Conservation (phyloP, 352 stramenopile genomes). For the Pythium pectinolyticum region DNA sequence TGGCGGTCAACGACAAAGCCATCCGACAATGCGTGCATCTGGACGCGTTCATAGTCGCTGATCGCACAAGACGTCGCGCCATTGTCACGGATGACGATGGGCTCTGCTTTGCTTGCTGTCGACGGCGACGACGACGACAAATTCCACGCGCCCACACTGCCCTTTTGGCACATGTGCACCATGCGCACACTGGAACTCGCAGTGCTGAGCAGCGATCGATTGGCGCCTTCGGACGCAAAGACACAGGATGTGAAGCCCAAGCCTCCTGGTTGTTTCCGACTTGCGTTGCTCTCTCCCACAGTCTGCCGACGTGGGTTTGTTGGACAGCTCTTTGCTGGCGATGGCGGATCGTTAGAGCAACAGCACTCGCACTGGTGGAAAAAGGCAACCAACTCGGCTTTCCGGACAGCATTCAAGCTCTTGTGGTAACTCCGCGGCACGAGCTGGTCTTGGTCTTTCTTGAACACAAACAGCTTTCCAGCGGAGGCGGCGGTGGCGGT, state of each 20-base stretch:
- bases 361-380: slow-evolving; percentile 66
- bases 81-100: slow-evolving; percentile 3
- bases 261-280: slow-evolving; percentile 16
- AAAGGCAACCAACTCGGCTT: slow-evolving; percentile 49
- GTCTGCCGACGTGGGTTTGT: slow-evolving; percentile 1
- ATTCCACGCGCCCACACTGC: slow-evolving; percentile 56
- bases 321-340: not conserved
- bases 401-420: slow-evolving; percentile 47
- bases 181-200: slow-evolving; percentile 31
- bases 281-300: not conserved
- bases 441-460: slow-evolving; percentile 78
- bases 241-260: slow-evolving; percentile 61
- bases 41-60: slow-evolving; percentile 29
- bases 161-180: slow-evolving; percentile 56
- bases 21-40: slow-evolving; percentile 33
- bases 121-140: slow-evolving; percentile 36
- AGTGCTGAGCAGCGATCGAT: slow-evolving; percentile 8
- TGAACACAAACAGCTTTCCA: slow-evolving; percentile 82
- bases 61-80: too few relatives aligned
- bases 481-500: slow-evolving; percentile 19
- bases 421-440: slow-evolving; percentile 78
- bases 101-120: slow-evolving; percentile 1
- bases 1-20: slow-evolving; percentile 29
- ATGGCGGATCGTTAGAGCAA: slow-evolving; percentile 30
- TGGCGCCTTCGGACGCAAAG: slow-evolving; percentile 10